phyloP scores from a whole-genome alignment of 2,329 filamentous ascomycete genomes.

The Aspergillus sp. region DNA sequence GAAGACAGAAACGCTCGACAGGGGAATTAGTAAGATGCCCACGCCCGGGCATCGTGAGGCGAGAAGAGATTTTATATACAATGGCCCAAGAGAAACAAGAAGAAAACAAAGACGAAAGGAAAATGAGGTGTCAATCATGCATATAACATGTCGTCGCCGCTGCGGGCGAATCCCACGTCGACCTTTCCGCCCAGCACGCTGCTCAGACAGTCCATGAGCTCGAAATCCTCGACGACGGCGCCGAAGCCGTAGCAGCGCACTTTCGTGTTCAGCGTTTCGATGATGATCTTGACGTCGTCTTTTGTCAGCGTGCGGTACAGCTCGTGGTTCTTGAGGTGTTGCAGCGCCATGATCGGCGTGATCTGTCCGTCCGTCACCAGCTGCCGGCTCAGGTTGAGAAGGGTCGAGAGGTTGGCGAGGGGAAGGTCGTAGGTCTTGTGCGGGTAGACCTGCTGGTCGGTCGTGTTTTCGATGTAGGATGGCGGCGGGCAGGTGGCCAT shows the following conservation, averaged over 20 bases:
- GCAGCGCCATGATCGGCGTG: conserved; percentile 94
- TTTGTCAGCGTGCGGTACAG: conserved; percentile 64
- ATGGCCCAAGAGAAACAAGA: neutral
- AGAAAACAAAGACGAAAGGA: conserved; percentile 5
- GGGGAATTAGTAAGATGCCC: too few species aligned
- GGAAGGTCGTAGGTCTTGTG: conserved; percentile 78
- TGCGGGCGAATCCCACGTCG: conserved; percentile 24
- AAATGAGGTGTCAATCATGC: conserved; percentile 16
- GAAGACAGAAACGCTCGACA: too few species aligned
- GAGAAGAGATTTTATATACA: neutral
- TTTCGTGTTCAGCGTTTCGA: conserved; percentile 73
- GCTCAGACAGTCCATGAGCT: conserved; percentile 69
- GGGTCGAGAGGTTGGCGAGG: conserved; percentile 72
- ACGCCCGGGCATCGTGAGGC: neutral
- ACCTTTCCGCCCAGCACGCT: conserved; percentile 56
- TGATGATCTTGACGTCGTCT: conserved; percentile 69
- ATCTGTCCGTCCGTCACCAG: conserved; percentile 79
- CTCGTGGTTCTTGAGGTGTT: conserved; percentile 72
- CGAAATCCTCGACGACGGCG: conserved; percentile 68
- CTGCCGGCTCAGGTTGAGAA: conserved; percentile 80
- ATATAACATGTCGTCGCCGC: conserved; percentile 34
- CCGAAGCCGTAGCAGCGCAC: conserved; percentile 87
- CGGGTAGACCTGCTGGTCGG: conserved; percentile 54
- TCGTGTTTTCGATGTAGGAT: conserved; percentile 56
- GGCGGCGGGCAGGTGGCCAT: conserved; percentile 89